A percentile compares a stretch with the other conserved stretches of the same genome.
phyloP scores from a whole-genome alignment of 768 basidiomycete genomes.

The Suillus tomentosus region DNA sequence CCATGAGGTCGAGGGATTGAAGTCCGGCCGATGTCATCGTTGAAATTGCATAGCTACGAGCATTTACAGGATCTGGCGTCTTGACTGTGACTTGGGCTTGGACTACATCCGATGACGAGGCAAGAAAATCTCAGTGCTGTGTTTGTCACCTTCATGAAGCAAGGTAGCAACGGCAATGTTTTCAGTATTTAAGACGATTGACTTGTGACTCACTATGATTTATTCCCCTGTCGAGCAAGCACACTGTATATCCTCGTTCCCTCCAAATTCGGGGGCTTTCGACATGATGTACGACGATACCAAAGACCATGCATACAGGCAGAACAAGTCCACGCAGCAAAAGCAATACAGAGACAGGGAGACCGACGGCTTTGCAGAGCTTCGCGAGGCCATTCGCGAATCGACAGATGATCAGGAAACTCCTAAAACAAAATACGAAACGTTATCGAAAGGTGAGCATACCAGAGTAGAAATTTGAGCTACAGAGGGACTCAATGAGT shows the following conservation, averaged over 20 bases:
- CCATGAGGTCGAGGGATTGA: neutral
- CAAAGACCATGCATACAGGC: neutral
- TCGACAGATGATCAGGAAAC: neutral
- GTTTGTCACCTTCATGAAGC: neutral
- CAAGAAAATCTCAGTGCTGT: neutral
- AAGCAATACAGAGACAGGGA: constrained; percentile 8
- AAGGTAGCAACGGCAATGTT: neutral
- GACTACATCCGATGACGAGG: neutral
- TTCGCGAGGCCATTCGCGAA: constrained; percentile 5
- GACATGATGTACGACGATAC: neutral
- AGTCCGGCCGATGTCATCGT: neutral
- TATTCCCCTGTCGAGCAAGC: neutral
- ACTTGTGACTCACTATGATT: neutral
- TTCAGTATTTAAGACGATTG: constrained; percentile 2
- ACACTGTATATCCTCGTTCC: neutral
- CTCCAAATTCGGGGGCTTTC: neutral
- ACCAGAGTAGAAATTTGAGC: neutral
- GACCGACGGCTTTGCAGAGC: neutral
- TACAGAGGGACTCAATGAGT: neutral
- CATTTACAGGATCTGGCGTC: too few species aligned
- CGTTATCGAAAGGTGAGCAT: neutral
- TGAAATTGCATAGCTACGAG: neutral
- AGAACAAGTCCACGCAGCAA: constrained; percentile 3
- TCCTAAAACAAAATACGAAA: neutral
- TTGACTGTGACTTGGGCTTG: neutral